Conservation (phyloP, 106 monocot genomes). For the Posidonia australis region DNA sequence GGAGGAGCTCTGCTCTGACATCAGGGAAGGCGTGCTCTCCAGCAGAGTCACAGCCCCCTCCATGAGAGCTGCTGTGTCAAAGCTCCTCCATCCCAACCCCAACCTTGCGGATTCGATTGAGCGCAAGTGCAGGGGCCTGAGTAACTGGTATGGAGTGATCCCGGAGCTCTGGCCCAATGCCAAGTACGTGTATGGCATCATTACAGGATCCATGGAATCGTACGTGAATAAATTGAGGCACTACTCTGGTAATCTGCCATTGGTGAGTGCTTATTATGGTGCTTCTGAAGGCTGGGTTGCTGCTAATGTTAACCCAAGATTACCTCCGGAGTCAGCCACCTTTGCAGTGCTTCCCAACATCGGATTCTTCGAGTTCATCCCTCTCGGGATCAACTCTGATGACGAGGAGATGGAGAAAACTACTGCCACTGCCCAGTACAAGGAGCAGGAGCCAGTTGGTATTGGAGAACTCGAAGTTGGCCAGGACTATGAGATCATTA, state of each 20-base stretch:
- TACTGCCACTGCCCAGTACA: constrained; percentile 19
- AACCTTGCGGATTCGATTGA: constrained; percentile 47
- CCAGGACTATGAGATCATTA: constrained; percentile 53
- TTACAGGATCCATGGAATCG: constrained; percentile 92
- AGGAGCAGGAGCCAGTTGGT: constrained; percentile 57
- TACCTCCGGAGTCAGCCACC: constrained; percentile 43
- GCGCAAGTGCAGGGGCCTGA: constrained; percentile 40
- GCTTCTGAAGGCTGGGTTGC: constrained; percentile 81
- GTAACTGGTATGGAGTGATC: constrained; percentile 70
- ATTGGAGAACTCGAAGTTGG: constrained; percentile 60
- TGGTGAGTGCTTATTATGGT: constrained; percentile 78
- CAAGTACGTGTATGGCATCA: constrained; percentile 73
- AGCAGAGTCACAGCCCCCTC: constrained; percentile 53
- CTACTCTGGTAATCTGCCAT: constrained; percentile 61
- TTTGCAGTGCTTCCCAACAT: constrained; percentile 72
- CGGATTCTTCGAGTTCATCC: constrained; percentile 85
- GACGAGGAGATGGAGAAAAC: constrained; percentile 16
- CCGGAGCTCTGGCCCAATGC: constrained; percentile 78
- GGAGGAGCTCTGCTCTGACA: constrained; percentile 63
- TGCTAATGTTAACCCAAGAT: constrained; percentile 45
- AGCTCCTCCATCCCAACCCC: constrained; percentile 51
- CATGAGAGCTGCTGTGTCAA: constrained; percentile 55
- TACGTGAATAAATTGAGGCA: constrained; percentile 74
- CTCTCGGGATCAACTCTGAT: constrained; percentile 25
- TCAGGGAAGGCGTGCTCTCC: constrained; percentile 68